Conservation (phyloP, 2,329 filamentous ascomycete genomes). For the Alternaria triticina region DNA sequence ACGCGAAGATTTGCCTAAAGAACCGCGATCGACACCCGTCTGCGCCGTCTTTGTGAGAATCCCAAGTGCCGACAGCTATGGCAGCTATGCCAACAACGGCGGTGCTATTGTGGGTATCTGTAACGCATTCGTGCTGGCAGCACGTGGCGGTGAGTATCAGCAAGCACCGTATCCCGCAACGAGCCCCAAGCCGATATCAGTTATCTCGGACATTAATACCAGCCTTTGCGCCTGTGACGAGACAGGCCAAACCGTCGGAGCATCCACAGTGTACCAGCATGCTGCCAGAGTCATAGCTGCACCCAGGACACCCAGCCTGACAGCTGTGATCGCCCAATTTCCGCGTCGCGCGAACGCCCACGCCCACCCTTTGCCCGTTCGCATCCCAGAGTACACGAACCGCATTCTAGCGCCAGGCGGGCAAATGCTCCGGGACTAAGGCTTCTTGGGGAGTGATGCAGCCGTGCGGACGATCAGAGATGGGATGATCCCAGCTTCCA, state of each 20-base stretch:
- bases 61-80: conserved; percentile 8
- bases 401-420: conserved; percentile 14
- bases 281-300: conserved; percentile 12
- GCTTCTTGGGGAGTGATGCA: conserved; percentile 2
- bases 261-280: conserved; percentile 9
- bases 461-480: conserved; percentile 4
- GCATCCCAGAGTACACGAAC: conserved; percentile 10
- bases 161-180: not conserved
- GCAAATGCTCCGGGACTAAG: conserved; percentile 10
- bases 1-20: not conserved
- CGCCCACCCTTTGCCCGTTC: conserved; percentile 15
- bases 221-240: conserved; percentile 7
- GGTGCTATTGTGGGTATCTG: conserved; percentile 20
- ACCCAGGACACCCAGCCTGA: conserved; percentile 12
- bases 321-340: conserved; percentile 30
- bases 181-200: not conserved
- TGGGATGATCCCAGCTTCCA: conserved; percentile 8
- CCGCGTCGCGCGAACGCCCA: conserved; percentile 7
- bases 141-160: conserved; percentile 14
- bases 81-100: conserved; percentile 1
- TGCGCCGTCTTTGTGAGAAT: conserved; percentile 3
- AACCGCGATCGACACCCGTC: conserved; percentile 8
- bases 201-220: conserved; percentile 4
- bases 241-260: conserved; percentile 27
- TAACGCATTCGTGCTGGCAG: conserved; percentile 10